Evolutionary conservation across 2,329 filamentous ascomycete species (phyloP).

Genomic region (Microcyclospora pomicola): DNA sequence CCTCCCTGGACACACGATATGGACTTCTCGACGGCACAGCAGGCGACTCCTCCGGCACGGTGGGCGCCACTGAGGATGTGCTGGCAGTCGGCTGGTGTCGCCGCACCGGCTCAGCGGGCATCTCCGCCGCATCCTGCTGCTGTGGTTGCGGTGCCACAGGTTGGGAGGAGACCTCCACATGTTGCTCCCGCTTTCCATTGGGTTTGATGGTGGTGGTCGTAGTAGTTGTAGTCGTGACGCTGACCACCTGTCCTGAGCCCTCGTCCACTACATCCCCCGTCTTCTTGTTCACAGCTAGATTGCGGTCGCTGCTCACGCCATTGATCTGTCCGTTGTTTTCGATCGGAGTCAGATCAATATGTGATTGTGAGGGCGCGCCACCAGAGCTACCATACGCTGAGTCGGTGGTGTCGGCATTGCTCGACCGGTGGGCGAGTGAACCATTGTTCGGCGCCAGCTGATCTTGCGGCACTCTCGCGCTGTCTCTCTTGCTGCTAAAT

Average conservation of each 20-base stretch:
- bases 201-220: constrained; percentile 17
- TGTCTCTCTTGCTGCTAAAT: constrained; percentile 12
- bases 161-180: constrained; percentile 9
- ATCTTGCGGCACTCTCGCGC: constrained; percentile 1
- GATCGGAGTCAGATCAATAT: constrained; percentile 10
- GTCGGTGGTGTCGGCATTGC: constrained; percentile 1
- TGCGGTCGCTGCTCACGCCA: constrained; percentile 14
- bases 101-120: constrained; percentile 1
- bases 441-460: constrained; percentile 1
- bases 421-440: not conserved
- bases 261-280: constrained; percentile 20
- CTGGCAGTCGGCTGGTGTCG: no score
- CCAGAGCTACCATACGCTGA: constrained; percentile 2
- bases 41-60: not conserved
- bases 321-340: constrained; percentile 17
- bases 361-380: constrained; percentile 2
- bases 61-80: no score
- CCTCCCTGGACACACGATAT: not conserved
- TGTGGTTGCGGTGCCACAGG: constrained; percentile 2
- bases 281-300: constrained; percentile 14
- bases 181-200: constrained; percentile 1
- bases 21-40: constrained; percentile 1
- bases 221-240: constrained; percentile 20
- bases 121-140: constrained; percentile 9
- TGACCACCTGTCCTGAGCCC: constrained; percentile 18